Conservation (phyloP, 257 asterid species). For the Rauvolfia tetraphylla region DNA sequence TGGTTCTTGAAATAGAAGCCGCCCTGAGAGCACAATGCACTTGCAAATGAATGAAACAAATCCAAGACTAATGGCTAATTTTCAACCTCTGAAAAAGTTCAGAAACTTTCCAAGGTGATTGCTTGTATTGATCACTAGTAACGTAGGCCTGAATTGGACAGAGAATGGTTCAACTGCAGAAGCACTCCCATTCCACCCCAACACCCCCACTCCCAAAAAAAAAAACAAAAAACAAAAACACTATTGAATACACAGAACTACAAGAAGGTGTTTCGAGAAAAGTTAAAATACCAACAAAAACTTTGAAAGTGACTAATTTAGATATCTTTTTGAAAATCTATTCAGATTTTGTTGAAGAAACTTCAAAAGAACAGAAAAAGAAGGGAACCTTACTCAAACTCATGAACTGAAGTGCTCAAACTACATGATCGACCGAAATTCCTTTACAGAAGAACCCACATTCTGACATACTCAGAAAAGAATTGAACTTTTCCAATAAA, state of each 20-base stretch:
- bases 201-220: no score
- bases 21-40: conserved; percentile 38
- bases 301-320: no score
- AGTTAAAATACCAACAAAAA: not conserved
- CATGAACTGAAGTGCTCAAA: not conserved
- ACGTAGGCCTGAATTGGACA: not conserved
- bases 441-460: not conserved
- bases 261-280: not conserved
- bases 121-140: no score
- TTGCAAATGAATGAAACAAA: not conserved
- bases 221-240: no score
- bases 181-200: no score
- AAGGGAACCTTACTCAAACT: not conserved
- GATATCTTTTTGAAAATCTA: no score
- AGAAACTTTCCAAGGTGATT: not conserved
- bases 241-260: no score
- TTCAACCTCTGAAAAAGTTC: not conserved
- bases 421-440: not conserved
- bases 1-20: conserved; percentile 48
- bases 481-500: not conserved
- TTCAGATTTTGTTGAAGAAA: not conserved
- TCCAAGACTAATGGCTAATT: not conserved
- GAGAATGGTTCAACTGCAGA: no score
- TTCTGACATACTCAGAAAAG: not conserved
- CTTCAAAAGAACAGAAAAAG: not conserved